These are phyloP conservation scores for Pulveroboletus sp. DNA, from an alignment of 768 basidiomycete species.

Conservation along the genomic window DNA sequence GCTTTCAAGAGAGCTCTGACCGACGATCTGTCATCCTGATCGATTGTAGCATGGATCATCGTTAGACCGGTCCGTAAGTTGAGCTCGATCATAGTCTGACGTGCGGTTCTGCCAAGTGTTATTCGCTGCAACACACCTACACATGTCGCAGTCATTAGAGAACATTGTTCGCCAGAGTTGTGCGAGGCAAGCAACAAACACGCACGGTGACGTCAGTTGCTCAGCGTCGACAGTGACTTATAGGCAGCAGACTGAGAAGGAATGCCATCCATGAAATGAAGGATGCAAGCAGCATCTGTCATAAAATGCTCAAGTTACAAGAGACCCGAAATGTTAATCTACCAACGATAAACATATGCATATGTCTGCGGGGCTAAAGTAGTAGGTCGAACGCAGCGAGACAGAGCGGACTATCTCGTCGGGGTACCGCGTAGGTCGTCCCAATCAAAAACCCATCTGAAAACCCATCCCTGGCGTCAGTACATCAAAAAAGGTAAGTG, in stretches of 20 bases:
- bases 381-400: not conserved
- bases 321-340: not conserved
- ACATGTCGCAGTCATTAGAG: too few relatives aligned
- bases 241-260: not conserved
- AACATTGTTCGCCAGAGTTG: not conserved
- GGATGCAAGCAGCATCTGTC: not conserved
- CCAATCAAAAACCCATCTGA: not conserved
- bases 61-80: too few relatives aligned
- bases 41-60: too few relatives aligned
- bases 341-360: not conserved
- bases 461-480: not conserved
- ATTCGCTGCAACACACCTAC: too few relatives aligned
- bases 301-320: not conserved
- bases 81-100: too few relatives aligned
- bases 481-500: conserved; percentile 17
- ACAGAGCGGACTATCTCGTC: not conserved
- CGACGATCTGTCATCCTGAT: too few relatives aligned
- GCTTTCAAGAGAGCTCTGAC: too few relatives aligned
- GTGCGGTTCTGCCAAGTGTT: too few relatives aligned
- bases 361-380: not conserved
- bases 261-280: not conserved
- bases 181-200: too few relatives aligned
- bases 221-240: not conserved
- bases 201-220: not conserved
- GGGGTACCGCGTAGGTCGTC: not conserved